phyloP scores from a whole-genome alignment of 2,329 filamentous ascomycete species.

The Penicillium griseofulvum region DNA sequence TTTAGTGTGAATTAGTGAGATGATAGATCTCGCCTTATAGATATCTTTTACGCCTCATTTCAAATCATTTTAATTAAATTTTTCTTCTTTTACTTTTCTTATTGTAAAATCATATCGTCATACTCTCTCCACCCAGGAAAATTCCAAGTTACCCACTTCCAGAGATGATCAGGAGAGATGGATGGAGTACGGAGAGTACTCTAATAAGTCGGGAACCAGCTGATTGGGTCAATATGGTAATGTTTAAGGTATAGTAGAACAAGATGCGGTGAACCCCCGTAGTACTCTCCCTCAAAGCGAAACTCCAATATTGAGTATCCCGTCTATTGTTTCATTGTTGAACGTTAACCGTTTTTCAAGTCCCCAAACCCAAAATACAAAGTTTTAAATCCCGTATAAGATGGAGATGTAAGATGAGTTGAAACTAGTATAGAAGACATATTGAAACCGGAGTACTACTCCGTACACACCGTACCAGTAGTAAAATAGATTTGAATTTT shows the following conservation, averaged over 20 bases:
- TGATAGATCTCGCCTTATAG: slow-evolving; percentile 31
- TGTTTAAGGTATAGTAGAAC: neutral
- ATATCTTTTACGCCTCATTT: too few species aligned
- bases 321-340: slow-evolving; percentile 4
- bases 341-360: neutral
- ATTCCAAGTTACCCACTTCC: neutral
- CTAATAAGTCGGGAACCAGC: neutral
- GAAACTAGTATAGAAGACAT: too few species aligned
- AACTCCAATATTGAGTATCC: neutral
- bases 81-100: too few species aligned
- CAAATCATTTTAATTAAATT: too few species aligned
- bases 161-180: slow-evolving; percentile 6
- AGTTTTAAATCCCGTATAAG: too few species aligned
- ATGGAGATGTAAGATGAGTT: too few species aligned
- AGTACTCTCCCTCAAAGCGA: neutral
- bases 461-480: slow-evolving; percentile 5
- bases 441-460: neutral
- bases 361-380: neutral
- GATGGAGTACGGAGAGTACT: too few species aligned
- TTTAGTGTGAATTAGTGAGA: slow-evolving; percentile 36
- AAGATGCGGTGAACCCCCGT: slow-evolving; percentile 10
- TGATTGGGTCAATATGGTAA: slow-evolving; percentile 2
- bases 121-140: slow-evolving; percentile 4
- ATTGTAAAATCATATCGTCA: neutral
- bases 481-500: slow-evolving; percentile 2